Conservation (phyloP, 495 filamentous ascomycete genomes). For the Pseudoneurospora amorphoporcata region DNA sequence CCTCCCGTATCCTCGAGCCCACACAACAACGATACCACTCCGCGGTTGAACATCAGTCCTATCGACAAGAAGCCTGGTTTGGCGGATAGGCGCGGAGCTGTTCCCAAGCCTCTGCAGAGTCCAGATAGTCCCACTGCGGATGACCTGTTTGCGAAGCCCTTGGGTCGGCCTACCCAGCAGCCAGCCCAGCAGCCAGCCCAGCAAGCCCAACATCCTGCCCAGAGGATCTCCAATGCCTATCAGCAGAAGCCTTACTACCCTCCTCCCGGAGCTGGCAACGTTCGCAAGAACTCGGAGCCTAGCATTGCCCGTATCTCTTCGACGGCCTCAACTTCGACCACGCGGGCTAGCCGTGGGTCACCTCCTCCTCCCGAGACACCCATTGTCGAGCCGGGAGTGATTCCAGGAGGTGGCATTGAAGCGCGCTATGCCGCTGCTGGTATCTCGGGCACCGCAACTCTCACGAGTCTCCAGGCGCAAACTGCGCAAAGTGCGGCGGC, state of each 20-base stretch:
- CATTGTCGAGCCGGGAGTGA: constrained; percentile 58
- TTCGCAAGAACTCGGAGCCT: constrained; percentile 22
- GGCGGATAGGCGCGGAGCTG: constrained; percentile 62
- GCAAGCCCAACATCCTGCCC: constrained; percentile 6
- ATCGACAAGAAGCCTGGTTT: constrained; percentile 44
- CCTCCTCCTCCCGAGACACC: constrained; percentile 94
- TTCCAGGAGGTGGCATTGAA: constrained; percentile 71
- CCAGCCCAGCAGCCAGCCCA: constrained; percentile 6
- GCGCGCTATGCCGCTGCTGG: constrained; percentile 81
- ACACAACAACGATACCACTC: constrained; percentile 29
- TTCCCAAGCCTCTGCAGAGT: constrained; percentile 61
- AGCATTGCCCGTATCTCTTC: constrained; percentile 71
- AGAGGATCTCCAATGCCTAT: constrained; percentile 36
- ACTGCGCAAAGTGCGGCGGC: constrained; percentile 75
- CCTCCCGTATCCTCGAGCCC: constrained; percentile 25
- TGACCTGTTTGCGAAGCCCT: constrained; percentile 55
- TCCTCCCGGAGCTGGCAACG: constrained; percentile 26
- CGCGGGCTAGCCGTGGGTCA: constrained; percentile 81
- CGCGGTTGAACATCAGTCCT: constrained; percentile 35
- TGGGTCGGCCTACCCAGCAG: constrained; percentile 23
- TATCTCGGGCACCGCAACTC: constrained; percentile 72
- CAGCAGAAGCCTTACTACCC: constrained; percentile 41
- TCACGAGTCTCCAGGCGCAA: constrained; percentile 69
- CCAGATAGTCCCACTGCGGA: constrained; percentile 55
- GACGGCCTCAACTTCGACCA: constrained; percentile 86